These are phyloP conservation scores for Anastatica hierochuntica DNA, from an alignment of 345 rosid species.

Conservation along the genomic window DNA sequence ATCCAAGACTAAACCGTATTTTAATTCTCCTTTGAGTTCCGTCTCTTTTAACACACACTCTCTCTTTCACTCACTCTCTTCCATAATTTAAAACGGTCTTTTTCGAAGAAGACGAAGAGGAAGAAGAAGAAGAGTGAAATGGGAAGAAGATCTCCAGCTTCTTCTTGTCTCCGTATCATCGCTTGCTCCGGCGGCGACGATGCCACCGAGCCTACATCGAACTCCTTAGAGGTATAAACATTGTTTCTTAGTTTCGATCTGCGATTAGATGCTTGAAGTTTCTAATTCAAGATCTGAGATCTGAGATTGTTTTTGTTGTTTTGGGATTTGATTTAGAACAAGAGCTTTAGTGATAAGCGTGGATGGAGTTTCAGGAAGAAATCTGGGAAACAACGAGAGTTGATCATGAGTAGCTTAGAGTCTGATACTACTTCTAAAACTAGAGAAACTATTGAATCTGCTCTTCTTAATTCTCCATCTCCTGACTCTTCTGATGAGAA, in stretches of 20 bases:
- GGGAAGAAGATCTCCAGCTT: constrained; percentile 61
- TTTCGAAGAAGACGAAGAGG: too few relatives aligned
- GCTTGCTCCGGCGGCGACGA: constrained; percentile 56
- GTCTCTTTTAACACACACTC: constrained; percentile 15
- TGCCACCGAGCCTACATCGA: constrained; percentile 36
- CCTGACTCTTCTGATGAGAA: constrained; percentile 44
- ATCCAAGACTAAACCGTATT: constrained; percentile 6
- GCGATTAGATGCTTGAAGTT: neutral
- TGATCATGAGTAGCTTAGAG: constrained; percentile 39
- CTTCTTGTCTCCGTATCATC: constrained; percentile 67
- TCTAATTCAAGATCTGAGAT: constrained; percentile 21
- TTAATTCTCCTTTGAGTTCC: constrained; percentile 20
- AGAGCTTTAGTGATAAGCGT: constrained; percentile 41
- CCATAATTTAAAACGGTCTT: constrained; percentile 25
- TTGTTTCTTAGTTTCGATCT: neutral
- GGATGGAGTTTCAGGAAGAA: constrained; percentile 88
- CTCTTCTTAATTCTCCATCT: constrained; percentile 27
- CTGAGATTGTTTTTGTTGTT: too few relatives aligned
- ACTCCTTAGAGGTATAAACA: constrained; percentile 30
- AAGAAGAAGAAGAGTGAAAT: constrained; percentile 16
- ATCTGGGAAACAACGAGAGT: constrained; percentile 58
- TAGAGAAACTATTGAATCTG: constrained; percentile 50
- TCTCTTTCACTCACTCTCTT: too few relatives aligned
- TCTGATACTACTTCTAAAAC: constrained; percentile 34
- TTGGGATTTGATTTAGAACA: constrained; percentile 53